Evolutionary conservation across 768 basidiomycete genomes (phyloP), one percentile per base, ranked within the genome.

Genomic region (Boletus bicolor): DNA sequence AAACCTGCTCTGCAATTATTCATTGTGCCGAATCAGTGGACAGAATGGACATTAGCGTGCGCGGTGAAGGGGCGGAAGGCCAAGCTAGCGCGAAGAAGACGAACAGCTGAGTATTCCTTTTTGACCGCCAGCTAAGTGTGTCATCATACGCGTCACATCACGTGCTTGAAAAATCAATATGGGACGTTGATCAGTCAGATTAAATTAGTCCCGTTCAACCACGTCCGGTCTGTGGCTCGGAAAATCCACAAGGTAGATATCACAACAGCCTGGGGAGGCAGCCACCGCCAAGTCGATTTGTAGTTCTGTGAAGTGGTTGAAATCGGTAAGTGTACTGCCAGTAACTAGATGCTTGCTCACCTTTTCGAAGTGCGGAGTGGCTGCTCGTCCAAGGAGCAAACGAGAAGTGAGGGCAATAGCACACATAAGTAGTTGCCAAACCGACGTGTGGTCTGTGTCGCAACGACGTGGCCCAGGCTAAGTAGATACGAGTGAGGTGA

Each of bases 1-100:
- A 68, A 65, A 36, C 66, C 66, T 59, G 62, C 61, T 56, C 61
- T 69, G 59, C 49, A 60, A 52, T 52, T 64, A 44, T 62, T 62
- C 66, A 67, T 68, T 30, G 51, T 56, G 46, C 7, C 41, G 39
- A 53, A 49, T 46, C 12, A 52, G 52, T 37, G 39, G 26, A 41
- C 35, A 37, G 28, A 42, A 39, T 49, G 58, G 15, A 41, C 56
- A 60, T 50, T 39, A 8, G 51, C 53, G 46, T 43, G 51, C 36
- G 50, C 7, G 45, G 38, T 24, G 39, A 42, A 53, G 14, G 47
- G 32, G 44, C 0, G 19, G 28, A 14, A 19, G 34, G 34, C 11
- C 35, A 28, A 34, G 32, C 42, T 11, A 21, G 51, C 26, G 28
- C 28, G 41, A 19, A 39, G 37, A 41, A 54, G 49, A 50, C 5